Base-by-base conservation (phyloP, 805 yeast species). In the Candida coquimbonensis region DNA sequence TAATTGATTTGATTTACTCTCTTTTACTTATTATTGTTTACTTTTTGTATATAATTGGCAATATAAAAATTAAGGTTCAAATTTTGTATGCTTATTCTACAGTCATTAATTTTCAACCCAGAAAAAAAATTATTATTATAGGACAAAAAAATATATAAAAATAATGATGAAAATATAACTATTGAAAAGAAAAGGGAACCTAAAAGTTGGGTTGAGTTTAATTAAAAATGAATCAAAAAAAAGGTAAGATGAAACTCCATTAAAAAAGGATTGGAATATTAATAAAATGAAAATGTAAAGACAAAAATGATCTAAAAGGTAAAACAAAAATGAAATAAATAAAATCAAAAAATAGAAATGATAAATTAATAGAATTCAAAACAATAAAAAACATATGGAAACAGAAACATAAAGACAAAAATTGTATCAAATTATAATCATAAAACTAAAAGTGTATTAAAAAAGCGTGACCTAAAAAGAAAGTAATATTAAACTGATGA, bases 11-110 rank as follows among this genome's bases (percentile, higher is more conserved):
- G n/a, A 36, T 31, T 11, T 39, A 9, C 5, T 16, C 13, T 14
- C 8, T 16, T 9, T 38, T 7, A 26, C 7, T 8, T n/a, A 16
- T 6, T 26, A 25, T 38, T 38, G 9, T 13, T 21, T 21, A 21
- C 24, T 38, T 35, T 38, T 38, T 38, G 40, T 38, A 38, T 11
- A 38, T 38, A 38, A 33, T 33, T 16, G n/a, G n/a, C 35, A 33
- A 33, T 31, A 31, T 12, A 31, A 19, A 24, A 31, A 29, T 5
- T 29, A 29, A 11, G 13, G 14, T 11, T 29, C 24, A 21, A 21
- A 21, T 21, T 5, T 21, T 21, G 24, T 21, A 21, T 21, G 3
- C 24, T 21, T 21, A 21, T 21, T 11, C 31, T 29, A 29, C 31
- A 29, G 31, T 29, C 6, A 11, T 29, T 29, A 29, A 21, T 21